Evolutionary conservation across 2,329 filamentous ascomycete species (phyloP), one percentile per base, ranked within the genome.

Genomic region (Epichloe amarillans): DNA sequence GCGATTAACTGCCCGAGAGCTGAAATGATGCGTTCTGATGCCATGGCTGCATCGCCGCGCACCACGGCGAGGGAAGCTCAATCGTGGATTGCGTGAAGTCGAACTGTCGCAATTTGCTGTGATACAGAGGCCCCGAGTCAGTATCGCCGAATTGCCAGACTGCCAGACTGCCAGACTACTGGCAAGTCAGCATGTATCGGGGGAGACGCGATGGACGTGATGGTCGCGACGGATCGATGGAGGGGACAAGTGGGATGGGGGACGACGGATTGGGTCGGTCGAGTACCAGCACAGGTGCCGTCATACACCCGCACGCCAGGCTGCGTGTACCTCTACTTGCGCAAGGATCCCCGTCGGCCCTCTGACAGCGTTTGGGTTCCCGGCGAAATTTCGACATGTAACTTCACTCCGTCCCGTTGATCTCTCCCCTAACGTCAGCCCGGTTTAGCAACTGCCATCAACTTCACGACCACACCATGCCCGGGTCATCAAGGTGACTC

Each of bases 1-100:
- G 82, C 74, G 63, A 94, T 82, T 63, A 95, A 76, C 67, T 84
- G 83, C 64, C 86, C 80, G 64, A 94, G 82, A 64, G 86, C 88
- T 66, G 82, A 82, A 64, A 84, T 80, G 68, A 94, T 79, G 71
- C 87, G 86, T 62, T 79, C 74, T 60, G 76, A 73, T 60, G 76
- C 72, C 74, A 80, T 79, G 63, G 68, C 67, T 64, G 72, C 72
- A 75, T 76, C 57, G 65, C 73, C 40, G 48, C 60, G 65, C 67
- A 52, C 54, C 53, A 41, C 44, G 30, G 46, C 41, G 23, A 21
- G 21, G n/a, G n/a, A 37, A 14, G 23, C 14, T 23, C 23, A 38
- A 37, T 12, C 8, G 38, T 38, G 21, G 30, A 14, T 14, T 30
- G 30, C 11, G 30, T 30, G 8, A 11, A 30, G 30, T 30, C 26